phyloP scores from a whole-genome alignment of 345 rosid species.

The Citropsis articulata region DNA sequence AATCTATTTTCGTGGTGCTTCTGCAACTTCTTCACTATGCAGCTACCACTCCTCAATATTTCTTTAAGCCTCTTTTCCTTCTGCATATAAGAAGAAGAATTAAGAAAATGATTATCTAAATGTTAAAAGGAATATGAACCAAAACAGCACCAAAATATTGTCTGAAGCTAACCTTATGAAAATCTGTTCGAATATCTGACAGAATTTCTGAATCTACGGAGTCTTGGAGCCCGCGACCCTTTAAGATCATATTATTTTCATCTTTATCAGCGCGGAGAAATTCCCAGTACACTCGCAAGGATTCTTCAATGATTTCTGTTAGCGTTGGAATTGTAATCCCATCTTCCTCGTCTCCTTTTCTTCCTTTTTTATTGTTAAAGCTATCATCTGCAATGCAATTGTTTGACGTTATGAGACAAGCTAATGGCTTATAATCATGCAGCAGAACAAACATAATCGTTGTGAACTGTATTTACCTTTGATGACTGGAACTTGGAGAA shows the following conservation, averaged over 20 bases:
- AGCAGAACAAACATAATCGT: not conserved
- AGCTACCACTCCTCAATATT: constrained; percentile 49
- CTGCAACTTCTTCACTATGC: constrained; percentile 57
- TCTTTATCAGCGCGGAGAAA: constrained; percentile 57
- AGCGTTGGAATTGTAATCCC: constrained; percentile 38
- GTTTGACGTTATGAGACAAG: not conserved
- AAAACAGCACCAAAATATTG: not conserved
- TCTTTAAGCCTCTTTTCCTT: constrained; percentile 75
- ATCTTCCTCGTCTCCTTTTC: constrained; percentile 38
- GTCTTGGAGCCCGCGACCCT: constrained; percentile 41
- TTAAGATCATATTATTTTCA: constrained; percentile 23
- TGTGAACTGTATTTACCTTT: constrained; percentile 44
- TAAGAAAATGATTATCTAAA: not conserved
- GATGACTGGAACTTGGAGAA: constrained; percentile 74
- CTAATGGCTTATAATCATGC: not conserved
- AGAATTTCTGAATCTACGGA: constrained; percentile 46
- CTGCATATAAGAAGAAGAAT: constrained; percentile 32
- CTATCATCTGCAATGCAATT: constrained; percentile 44
- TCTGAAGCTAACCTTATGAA: constrained; percentile 53
- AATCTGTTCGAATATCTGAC: constrained; percentile 39
- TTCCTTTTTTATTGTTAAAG: constrained; percentile 39
- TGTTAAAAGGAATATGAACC: not conserved
- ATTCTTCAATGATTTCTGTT: constrained; percentile 41
- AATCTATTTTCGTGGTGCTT: constrained; percentile 43
- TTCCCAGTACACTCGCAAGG: constrained; percentile 56